A percentile compares a stretch with the other conserved stretches of the same genome.
These are phyloP conservation scores for Trichoderma erinaceum DNA, from an alignment of 495 filamentous ascomycete genomes.

Conservation along the genomic window DNA sequence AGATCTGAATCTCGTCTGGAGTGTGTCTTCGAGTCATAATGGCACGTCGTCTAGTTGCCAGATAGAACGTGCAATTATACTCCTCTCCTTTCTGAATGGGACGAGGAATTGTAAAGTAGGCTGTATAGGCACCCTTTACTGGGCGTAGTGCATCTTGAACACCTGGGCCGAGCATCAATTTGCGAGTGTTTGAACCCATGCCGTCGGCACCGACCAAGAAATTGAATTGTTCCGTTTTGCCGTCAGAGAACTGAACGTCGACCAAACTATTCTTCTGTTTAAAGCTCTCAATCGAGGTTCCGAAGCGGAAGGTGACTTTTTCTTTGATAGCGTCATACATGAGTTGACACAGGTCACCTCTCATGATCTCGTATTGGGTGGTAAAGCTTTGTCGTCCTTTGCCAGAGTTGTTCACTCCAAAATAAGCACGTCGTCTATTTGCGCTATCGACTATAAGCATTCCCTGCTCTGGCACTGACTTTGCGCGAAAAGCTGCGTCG, in stretches of 20 bases:
- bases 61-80: conserved; percentile 30
- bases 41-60: conserved; percentile 26
- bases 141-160: conserved; percentile 26
- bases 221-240: conserved; percentile 34
- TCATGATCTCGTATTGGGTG: conserved; percentile 50
- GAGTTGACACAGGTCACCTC: conserved; percentile 43
- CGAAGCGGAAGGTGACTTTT: conserved; percentile 41
- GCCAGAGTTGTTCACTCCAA: conserved; percentile 32
- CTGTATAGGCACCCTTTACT: conserved; percentile 24
- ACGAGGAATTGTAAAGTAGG: conserved; percentile 37
- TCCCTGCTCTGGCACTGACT: conserved; percentile 34
- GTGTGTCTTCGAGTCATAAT: conserved; percentile 38
- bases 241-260: conserved; percentile 35
- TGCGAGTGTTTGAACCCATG: conserved; percentile 36
- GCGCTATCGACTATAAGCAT: conserved; percentile 36
- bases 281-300: conserved; percentile 27
- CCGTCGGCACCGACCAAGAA: conserved; percentile 49
- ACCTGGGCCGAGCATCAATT: conserved; percentile 32
- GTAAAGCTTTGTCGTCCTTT: conserved; percentile 39
- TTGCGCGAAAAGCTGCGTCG: conserved; percentile 37
- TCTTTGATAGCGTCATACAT: conserved; percentile 37
- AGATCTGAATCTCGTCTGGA: conserved; percentile 33
- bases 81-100: conserved; percentile 32
- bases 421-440: conserved; percentile 34
- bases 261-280: conserved; percentile 24